Evolutionary conservation across 2,329 filamentous ascomycete species (phyloP).

Genomic region (Anthostomella pinea): DNA sequence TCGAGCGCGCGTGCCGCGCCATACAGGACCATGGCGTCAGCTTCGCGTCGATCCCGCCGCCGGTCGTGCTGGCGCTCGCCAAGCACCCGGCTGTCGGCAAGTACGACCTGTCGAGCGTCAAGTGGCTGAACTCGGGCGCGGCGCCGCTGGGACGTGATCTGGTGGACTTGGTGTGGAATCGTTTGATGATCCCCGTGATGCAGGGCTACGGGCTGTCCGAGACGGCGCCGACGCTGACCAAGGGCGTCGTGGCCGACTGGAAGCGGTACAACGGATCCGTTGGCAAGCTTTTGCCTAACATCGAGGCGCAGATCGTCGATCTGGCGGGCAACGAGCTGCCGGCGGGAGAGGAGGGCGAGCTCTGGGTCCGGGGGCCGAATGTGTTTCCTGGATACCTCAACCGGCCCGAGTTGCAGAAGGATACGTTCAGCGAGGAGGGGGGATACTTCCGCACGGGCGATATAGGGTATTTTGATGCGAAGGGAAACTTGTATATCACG

Average conservation of each 20-base stretch:
- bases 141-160: conserved; percentile 81
- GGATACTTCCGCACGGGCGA: conserved; percentile 94
- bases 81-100: conserved; percentile 76
- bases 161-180: conserved; percentile 69
- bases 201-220: conserved; percentile 92
- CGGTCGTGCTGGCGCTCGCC: conserved; percentile 74
- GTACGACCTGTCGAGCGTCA: conserved; percentile 75
- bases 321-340: conserved; percentile 54
- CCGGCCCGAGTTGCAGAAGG: conserved; percentile 65
- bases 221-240: conserved; percentile 75
- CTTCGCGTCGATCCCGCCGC: conserved; percentile 79
- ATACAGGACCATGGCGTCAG: conserved; percentile 75
- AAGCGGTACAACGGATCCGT: conserved; percentile 72
- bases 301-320: conserved; percentile 78
- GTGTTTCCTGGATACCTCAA: conserved; percentile 78
- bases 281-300: conserved; percentile 73
- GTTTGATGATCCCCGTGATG: conserved; percentile 78
- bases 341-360: conserved; percentile 62
- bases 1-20: conserved; percentile 72
- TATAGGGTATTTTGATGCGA: conserved; percentile 72
- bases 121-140: conserved; percentile 84
- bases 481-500: conserved; percentile 85
- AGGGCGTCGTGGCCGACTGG: conserved; percentile 75
- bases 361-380: conserved; percentile 78
- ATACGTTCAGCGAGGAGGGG: conserved; percentile 71